Base-by-base conservation (phyloP, 2,329 filamentous ascomycete species). In the Pezicula rhizophila region DNA sequence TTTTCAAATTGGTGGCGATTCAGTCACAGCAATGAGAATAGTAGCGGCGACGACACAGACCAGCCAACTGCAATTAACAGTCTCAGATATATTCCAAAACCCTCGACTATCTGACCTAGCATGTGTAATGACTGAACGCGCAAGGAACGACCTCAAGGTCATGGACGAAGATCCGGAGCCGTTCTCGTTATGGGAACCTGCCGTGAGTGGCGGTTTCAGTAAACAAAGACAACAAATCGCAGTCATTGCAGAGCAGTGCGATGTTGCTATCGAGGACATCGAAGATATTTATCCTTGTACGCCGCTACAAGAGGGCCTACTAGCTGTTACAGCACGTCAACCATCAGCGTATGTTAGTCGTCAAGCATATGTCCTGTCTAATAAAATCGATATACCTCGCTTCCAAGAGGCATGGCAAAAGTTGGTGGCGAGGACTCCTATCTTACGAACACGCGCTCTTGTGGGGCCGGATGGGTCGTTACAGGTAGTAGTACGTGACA, bases 1-100 rank as follows among this genome's bases (percentile, higher is more conserved):
- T 60, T 71, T 74, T 39, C 61, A 66, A 20, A 57, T 74, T 3
- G 72, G 72, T n/a, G 72, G 72, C 18, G 70, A 75, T 45, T 74
- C 72, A 0, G 65, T 75, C 8, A 54, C 64, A 4, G 72, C 70
- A 0, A 74, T 75, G 69, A 42, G 45, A 10, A 38, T 49, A 25
- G 62, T 66, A 2, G 71, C 77, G 35, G 33, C 17, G n/a, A 34
- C 34, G 11, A 33, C 43, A 33, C 23, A 34, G 23, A 23, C 20
- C 10, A 17, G 39, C 26, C 37, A 45, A 23, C 28, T 70, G 31
- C 59, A 61, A 18, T 26, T 42, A 28, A 26, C 40, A 42, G 40
- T 42, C 18, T 28, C 25, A 10, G 40, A 42, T 20, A 42, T 42
- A 17, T 42, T 42, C 20, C 40, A 42, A 42, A 42, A 42, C n/a